These are phyloP conservation scores for Casuarina cunninghamiana DNA, from an alignment of 306 rosid genomes.

Conservation along the genomic window DNA sequence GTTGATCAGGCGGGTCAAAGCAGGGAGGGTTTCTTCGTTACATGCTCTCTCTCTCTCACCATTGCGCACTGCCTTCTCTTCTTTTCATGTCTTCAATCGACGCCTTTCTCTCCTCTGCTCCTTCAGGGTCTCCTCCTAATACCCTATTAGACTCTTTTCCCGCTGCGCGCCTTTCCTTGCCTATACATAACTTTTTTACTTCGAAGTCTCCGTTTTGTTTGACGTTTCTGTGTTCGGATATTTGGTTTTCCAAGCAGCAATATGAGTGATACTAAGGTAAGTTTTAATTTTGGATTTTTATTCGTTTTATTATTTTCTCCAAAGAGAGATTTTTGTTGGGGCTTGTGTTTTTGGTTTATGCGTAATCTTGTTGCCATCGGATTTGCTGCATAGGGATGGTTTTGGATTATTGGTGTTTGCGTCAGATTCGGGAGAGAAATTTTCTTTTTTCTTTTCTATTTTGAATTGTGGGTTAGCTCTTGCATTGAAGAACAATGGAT, in stretches of 20 bases:
- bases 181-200: conserved; percentile 32
- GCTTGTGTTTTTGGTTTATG: neutral
- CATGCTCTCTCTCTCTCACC: conserved; percentile 58
- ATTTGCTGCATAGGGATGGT: neutral
- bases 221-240: conserved; percentile 20
- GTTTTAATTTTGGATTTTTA: neutral
- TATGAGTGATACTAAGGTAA: conserved; percentile 75
- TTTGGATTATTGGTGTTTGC: conserved; percentile 3
- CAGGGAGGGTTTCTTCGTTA: conserved; percentile 64
- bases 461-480: neutral
- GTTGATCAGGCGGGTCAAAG: conserved; percentile 27
- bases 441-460: neutral
- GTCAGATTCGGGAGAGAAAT: neutral
- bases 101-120: conserved; percentile 39
- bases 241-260: conserved; percentile 29
- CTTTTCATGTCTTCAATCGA: conserved; percentile 92
- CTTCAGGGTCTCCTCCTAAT: conserved; percentile 61
- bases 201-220: conserved; percentile 25
- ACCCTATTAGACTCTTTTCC: conserved; percentile 40
- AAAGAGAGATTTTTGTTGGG: neutral
- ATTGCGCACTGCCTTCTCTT: conserved; percentile 38
- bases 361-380: neutral
- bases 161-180: conserved; percentile 40
- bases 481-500: neutral
- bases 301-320: neutral